Percentiles rank a stretch among this genome's conserved stretches.
phyloP scores from a whole-genome alignment of 2,329 filamentous ascomycete species.

The Exophiala lecanii-corni region DNA sequence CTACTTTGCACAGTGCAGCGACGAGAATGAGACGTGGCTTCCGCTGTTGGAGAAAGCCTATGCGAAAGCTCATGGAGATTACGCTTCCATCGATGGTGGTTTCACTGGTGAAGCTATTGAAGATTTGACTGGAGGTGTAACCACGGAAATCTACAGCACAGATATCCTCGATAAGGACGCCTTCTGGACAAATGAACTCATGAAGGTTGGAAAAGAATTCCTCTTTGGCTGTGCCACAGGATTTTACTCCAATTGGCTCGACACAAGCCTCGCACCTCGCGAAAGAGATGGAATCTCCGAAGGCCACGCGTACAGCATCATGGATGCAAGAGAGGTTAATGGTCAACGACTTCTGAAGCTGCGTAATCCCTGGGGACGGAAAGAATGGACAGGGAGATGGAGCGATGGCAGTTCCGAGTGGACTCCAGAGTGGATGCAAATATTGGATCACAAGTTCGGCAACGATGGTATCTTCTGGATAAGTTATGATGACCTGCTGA shows the following conservation, averaged over 20 bases:
- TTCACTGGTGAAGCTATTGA: conserved; percentile 62
- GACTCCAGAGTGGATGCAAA: conserved; percentile 72
- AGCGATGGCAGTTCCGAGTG: conserved; percentile 79
- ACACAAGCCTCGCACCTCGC: conserved; percentile 12
- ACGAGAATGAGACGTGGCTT: conserved; percentile 78
- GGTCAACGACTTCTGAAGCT: conserved; percentile 55
- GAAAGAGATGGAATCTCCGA: conserved; percentile 36
- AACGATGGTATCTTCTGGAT: conserved; percentile 68
- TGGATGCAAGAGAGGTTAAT: conserved; percentile 57
- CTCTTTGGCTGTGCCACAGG: conserved; percentile 46
- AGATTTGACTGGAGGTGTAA: conserved; percentile 52
- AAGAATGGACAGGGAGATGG: conserved; percentile 78
- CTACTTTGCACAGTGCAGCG: conserved; percentile 71
- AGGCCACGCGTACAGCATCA: conserved; percentile 55
- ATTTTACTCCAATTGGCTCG: conserved; percentile 28
- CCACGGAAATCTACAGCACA: conserved; percentile 42
- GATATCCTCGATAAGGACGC: conserved; percentile 61
- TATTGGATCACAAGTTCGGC: conserved; percentile 68
- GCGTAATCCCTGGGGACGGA: conserved; percentile 76
- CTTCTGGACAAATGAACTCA: conserved; percentile 79
- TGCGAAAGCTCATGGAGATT: conserved; percentile 80
- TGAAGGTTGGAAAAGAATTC: conserved; percentile 76
- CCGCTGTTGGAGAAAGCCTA: conserved; percentile 78
- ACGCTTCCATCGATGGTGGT: conserved; percentile 67
- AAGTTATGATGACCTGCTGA: conserved; percentile 54